Percentiles rank a stretch among this genome's conserved stretches.
Conservation (phyloP, 2,329 filamentous ascomycete genomes). For the Apiospora saccharicola region DNA sequence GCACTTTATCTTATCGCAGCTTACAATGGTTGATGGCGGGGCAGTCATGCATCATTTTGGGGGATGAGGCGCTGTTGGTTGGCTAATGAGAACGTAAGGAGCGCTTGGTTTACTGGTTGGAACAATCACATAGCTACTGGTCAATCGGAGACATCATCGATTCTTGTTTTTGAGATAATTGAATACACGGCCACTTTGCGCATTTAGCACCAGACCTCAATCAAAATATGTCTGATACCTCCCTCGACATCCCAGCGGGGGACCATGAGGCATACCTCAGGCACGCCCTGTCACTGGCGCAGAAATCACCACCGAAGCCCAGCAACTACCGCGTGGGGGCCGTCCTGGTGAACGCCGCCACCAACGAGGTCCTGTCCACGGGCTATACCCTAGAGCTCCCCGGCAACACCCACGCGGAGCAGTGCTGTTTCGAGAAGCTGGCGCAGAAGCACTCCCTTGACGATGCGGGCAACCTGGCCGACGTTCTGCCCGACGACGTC, state of each 20-base stretch:
- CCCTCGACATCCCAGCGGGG: constrained; percentile 34
- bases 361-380: constrained; percentile 71
- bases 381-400: constrained; percentile 91
- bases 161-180: background rate
- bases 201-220: background rate
- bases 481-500: constrained; percentile 59
- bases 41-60: background rate
- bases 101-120: background rate
- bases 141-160: background rate
- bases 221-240: background rate
- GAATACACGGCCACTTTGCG: too few relatives aligned
- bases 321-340: constrained; percentile 96
- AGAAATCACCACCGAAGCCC: constrained; percentile 81
- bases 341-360: constrained; percentile 71
- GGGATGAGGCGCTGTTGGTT: background rate
- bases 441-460: constrained; percentile 48
- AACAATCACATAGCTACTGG: background rate
- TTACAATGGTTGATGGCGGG: constrained; percentile 1
- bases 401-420: constrained; percentile 96
- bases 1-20: constrained; percentile 29
- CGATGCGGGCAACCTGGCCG: constrained; percentile 49
- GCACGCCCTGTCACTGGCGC: constrained; percentile 77
- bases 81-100: background rate
- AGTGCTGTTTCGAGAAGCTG: constrained; percentile 86
- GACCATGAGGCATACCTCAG: constrained; percentile 66